Percentiles rank a stretch among this genome's conserved stretches.
Evolutionary conservation across 2,329 filamentous ascomycete species (phyloP).

Genomic region (Pseudocercospora fijiensis): DNA sequence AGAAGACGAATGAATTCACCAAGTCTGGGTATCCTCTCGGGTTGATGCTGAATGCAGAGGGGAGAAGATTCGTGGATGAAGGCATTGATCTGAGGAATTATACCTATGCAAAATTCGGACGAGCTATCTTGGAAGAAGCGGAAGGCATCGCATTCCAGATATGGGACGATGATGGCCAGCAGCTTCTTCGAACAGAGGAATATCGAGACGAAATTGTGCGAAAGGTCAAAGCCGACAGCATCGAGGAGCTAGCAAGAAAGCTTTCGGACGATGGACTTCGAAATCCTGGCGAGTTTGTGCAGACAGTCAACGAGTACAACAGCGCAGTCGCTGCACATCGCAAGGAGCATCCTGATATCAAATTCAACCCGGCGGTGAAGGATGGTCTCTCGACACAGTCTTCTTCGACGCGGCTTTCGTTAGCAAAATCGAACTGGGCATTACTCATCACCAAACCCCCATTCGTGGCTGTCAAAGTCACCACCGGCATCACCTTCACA

Average conservation of each 20-base stretch:
- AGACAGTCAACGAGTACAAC: conserved; percentile 59
- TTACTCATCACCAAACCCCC: conserved; percentile 57
- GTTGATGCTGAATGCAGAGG: conserved; percentile 61
- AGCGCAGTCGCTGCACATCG: conserved; percentile 53
- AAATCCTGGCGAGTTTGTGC: conserved; percentile 49
- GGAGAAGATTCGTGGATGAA: conserved; percentile 65
- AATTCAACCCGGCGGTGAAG: conserved; percentile 61
- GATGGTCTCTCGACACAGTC: conserved; percentile 64
- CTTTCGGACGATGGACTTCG: conserved; percentile 51
- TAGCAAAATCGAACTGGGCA: conserved; percentile 68
- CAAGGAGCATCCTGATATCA: conserved; percentile 45
- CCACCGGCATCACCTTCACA: conserved; percentile 66
- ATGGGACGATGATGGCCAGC: conserved; percentile 57
- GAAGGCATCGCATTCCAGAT: conserved; percentile 62
- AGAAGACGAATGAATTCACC: conserved; percentile 65
- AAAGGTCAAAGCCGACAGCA: conserved; percentile 51
- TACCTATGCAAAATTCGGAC: conserved; percentile 66
- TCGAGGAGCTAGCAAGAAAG: conserved; percentile 58
- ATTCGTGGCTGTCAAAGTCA: conserved; percentile 64
- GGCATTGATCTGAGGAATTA: conserved; percentile 65
- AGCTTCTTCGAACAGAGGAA: conserved; percentile 61
- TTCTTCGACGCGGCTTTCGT: conserved; percentile 40
- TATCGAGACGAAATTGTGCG: conserved; percentile 60
- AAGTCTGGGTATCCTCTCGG: conserved; percentile 69
- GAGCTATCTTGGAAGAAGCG: conserved; percentile 61